Evolutionary conservation across 2,329 filamentous ascomycete species (phyloP).

Genomic region (Cladophialophora exuberans): DNA sequence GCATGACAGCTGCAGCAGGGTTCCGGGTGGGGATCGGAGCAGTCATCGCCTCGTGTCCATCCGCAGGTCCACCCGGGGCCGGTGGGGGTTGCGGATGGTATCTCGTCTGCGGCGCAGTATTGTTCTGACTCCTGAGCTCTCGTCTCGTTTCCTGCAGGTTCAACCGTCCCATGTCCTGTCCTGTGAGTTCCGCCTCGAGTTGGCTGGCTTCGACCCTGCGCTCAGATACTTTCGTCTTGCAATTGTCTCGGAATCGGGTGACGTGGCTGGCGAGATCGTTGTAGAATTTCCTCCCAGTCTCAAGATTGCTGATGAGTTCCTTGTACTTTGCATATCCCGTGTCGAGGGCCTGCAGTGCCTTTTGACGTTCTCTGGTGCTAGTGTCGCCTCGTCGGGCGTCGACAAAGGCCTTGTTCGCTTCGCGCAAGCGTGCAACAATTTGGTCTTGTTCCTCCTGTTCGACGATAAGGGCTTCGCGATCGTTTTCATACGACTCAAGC

Average conservation of each 20-base stretch:
- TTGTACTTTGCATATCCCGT: slow-evolving; percentile 95
- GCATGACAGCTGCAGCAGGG: slow-evolving; percentile 55
- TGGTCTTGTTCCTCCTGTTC: slow-evolving; percentile 78
- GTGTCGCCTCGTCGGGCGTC: slow-evolving; percentile 70
- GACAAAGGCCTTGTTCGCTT: slow-evolving; percentile 78
- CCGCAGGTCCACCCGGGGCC: slow-evolving; percentile 5
- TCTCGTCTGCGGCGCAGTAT: slow-evolving; percentile 16
- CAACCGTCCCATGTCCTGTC: slow-evolving; percentile 59
- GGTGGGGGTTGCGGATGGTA: slow-evolving; percentile 40
- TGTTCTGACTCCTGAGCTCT: slow-evolving; percentile 41
- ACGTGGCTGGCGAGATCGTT: slow-evolving; percentile 92
- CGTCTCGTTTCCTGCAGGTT: slow-evolving; percentile 51
- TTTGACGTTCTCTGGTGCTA: slow-evolving; percentile 72
- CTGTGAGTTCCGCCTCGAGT: slow-evolving; percentile 71
- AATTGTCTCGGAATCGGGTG: slow-evolving; percentile 79
- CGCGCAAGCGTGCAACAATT: slow-evolving; percentile 68
- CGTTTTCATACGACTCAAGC: slow-evolving; percentile 78
- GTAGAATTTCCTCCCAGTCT: slow-evolving; percentile 93
- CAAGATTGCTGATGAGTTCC: slow-evolving; percentile 88
- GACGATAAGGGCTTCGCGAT: slow-evolving; percentile 70
- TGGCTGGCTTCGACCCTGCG: slow-evolving; percentile 78
- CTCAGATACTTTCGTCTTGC: slow-evolving; percentile 76
- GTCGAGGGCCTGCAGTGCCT: slow-evolving; percentile 83
- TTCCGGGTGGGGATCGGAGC: slow-evolving; percentile 53
- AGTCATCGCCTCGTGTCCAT: slow-evolving; percentile 40